Conservation (phyloP, 805 yeast species). For the Candida incommunis region DNA sequence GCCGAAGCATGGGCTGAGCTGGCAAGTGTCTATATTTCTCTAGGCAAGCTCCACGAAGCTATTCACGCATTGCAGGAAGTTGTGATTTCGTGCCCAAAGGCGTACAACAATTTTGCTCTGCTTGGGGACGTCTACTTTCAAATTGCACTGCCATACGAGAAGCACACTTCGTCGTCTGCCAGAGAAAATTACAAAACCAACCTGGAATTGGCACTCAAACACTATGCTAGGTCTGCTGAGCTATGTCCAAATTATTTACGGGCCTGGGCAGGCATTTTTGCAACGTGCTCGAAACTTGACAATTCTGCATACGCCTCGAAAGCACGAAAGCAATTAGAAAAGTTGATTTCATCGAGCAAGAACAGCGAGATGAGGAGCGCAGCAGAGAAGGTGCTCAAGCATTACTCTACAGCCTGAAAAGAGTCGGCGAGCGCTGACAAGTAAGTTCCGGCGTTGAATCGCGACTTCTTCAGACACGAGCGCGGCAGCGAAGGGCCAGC, state of each 20-base stretch:
- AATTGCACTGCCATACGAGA: constrained; percentile 2
- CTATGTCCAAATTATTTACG: constrained; percentile 52
- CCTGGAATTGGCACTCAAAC: constrained; percentile 23
- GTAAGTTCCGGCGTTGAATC: too few species aligned
- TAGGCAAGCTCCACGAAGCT: constrained; percentile 56
- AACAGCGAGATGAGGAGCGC: not conserved
- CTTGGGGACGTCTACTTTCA: constrained; percentile 35
- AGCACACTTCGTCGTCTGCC: constrained; percentile 6
- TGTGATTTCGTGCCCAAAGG: constrained; percentile 50
- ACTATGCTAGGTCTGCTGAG: constrained; percentile 62
- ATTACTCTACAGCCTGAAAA: not conserved
- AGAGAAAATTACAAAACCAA: not conserved
- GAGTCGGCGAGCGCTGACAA: not conserved
- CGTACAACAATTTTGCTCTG: constrained; percentile 49
- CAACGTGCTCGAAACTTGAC: constrained; percentile 21
- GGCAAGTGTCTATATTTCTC: constrained; percentile 42
- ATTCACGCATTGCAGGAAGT: constrained; percentile 59
- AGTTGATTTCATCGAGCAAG: not conserved
- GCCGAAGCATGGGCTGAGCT: constrained; percentile 67
- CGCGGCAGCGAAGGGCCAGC: too few species aligned
- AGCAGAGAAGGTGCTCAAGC: not conserved
- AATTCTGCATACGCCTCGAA: not conserved
- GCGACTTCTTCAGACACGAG: too few species aligned
- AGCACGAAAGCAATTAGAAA: not conserved
- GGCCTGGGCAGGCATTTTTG: constrained; percentile 60